phyloP scores from a whole-genome alignment of 345 rosid species.

The Mallotus nudiflorus region DNA sequence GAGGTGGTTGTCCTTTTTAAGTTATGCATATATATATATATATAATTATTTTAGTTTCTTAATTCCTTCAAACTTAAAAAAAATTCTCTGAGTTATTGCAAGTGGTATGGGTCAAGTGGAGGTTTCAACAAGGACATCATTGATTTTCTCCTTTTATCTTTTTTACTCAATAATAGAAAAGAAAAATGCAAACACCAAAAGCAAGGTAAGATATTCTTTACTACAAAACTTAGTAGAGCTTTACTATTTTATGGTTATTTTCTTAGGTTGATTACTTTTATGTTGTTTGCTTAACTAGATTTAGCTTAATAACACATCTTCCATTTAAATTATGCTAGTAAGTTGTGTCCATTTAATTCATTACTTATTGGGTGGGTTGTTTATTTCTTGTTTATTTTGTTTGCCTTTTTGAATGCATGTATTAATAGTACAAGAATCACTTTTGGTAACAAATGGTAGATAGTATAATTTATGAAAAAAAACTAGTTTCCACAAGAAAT shows the following conservation, averaged over 20 bases:
- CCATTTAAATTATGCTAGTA: neutral
- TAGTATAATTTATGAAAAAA: neutral
- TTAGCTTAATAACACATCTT: neutral
- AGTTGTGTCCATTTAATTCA: neutral
- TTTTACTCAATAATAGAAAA: constrained; percentile 26
- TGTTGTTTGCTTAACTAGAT: neutral
- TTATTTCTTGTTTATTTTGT: neutral
- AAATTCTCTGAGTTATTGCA: constrained; percentile 42
- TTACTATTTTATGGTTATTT: neutral
- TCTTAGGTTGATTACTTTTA: no score
- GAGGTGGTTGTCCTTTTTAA: constrained; percentile 29
- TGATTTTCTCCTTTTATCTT: constrained; percentile 16
- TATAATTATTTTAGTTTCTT: constrained; percentile 31
- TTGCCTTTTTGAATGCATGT: constrained; percentile 1
- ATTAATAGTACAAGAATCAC: constrained; percentile 3
- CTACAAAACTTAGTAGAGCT: neutral
- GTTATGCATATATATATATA: constrained; percentile 23
- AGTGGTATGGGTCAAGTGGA: constrained; percentile 53
- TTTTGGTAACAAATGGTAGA: neutral
- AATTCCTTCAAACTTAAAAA: constrained; percentile 38
- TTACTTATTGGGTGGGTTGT: no score
- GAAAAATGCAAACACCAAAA: constrained; percentile 98
- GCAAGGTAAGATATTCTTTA: constrained; percentile 60
- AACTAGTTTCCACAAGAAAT: neutral
- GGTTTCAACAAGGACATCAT: constrained; percentile 32